These are phyloP conservation scores for Ogataea trehaloabstinens DNA, from an alignment of 805 yeast genomes.

Conservation along the genomic window DNA sequence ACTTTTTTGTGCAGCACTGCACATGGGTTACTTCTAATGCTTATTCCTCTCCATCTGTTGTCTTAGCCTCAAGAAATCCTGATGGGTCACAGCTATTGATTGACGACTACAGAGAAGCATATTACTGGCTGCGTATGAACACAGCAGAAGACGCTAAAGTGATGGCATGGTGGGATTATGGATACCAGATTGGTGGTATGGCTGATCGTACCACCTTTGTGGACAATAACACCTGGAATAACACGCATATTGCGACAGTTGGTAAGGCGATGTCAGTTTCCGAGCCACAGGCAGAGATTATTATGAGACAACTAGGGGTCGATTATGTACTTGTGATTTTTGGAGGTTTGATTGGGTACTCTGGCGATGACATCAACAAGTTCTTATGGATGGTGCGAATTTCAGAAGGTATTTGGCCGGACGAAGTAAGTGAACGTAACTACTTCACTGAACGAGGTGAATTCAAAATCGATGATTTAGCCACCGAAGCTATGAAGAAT, in stretches of 20 bases:
- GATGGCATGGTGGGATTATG: slow-evolving; percentile 99
- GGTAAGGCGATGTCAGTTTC: slow-evolving; percentile 95
- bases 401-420: slow-evolving; percentile 99
- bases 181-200: slow-evolving; percentile 99
- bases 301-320: slow-evolving; percentile 87
- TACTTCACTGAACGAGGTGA: slow-evolving; percentile 86
- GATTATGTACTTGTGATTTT: slow-evolving; percentile 91
- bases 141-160: slow-evolving; percentile 94
- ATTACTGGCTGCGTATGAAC: slow-evolving; percentile 98
- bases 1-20: slow-evolving; percentile 86
- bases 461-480: slow-evolving; percentile 79
- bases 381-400: slow-evolving; percentile 99
- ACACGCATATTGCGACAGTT: slow-evolving; percentile 98
- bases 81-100: slow-evolving; percentile 85
- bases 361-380: slow-evolving; percentile 96
- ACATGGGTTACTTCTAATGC: slow-evolving; percentile 97
- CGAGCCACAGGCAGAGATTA: slow-evolving; percentile 85
- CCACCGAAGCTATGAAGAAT: slow-evolving; percentile 81
- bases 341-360: slow-evolving; percentile 90
- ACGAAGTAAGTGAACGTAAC: slow-evolving; percentile 84
- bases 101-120: slow-evolving; percentile 98
- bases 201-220: slow-evolving; percentile 98
- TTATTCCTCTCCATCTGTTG: slow-evolving; percentile 97
- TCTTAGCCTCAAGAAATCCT: slow-evolving; percentile 74
- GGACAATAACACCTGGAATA: slow-evolving; percentile 99